Evolutionary conservation across 371 early-diverging fungal species (phyloP), one percentile per base, ranked within the genome.

Genomic region (Homolaphlyctis polyrhiza): DNA sequence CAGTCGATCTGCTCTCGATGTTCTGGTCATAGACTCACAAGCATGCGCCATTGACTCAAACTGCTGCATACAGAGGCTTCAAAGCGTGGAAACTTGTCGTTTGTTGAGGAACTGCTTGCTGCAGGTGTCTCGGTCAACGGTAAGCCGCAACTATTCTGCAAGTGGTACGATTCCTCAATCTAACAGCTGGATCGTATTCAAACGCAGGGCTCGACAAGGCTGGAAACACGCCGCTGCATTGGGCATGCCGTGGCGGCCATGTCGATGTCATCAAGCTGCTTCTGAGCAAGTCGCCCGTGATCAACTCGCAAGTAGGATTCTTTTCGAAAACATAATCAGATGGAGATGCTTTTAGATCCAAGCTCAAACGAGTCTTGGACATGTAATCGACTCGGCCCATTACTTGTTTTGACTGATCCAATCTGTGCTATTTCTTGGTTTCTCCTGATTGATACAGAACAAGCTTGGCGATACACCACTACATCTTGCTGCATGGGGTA

Each of bases 381-480:
- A 28, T 23, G 33, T 2, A 5, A 3, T 11, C 18, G 25, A 6
- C 35, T 43, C 60, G 34, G 30, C 2, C 6, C 6, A 8, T 13
- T 21, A 36, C 23, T 25, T 23, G n/a, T 58, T 58, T 58, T 23
- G 8, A 11, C 8, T 27, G 13, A 8, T 11, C n/a, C 8, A 14
- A 39, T 58, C 13, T 18, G 28, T 8, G 28, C 34, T 25, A 21
- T 34, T 29, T 5, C 5, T 25, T 8, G 5, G n/a, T 8, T 5
- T n/a, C n/a, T n/a, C n/a, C n/a, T n/a, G n/a, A n/a, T n/a, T n/a
- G n/a, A 34, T 35, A 5, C 71, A 81, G 73, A 81, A 81, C 70
- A 79, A 79, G 67, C 65, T 81, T 25, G 82, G 82, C 0, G 82
- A 81, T 63, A 78, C 79, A 33, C 78, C 82, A 16, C 64, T 81